Base-by-base conservation (phyloP, 805 yeast species). In the Zygoascus tannicola region DNA sequence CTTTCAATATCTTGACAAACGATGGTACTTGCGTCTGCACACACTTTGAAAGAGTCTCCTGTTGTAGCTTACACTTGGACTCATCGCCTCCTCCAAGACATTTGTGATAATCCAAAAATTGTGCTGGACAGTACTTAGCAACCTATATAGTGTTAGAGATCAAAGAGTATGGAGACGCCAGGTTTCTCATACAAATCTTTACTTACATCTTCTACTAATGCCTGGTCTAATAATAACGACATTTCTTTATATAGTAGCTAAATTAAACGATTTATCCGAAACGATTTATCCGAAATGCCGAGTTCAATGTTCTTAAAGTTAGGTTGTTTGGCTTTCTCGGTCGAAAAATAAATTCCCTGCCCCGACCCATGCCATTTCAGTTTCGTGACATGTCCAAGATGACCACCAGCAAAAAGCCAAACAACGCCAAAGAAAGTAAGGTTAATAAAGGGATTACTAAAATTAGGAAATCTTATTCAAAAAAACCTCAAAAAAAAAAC, bases 81-180 rank as follows among this genome's bases (percentile, higher is more conserved):
- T 76, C 76, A 44, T 70, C 71, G 33, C 80, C 80, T 22, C 66
- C 68, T 30, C 76, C 64, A 60, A 85, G 73, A 57, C 94, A 85
- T 54, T 75, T 76, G 60, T 85, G 90, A 60, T 80, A 85, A 22
- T 71, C 74, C 45, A 84, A 63, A 51, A 85, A 84, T 55, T 78
- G 73, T 48, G 75, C 77, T 0, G 94, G 92, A 59, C 95, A 85
- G 56, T 71, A 67, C 44, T 76, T 72, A 12, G 94, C 87, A 45
- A 82, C 76, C 73, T 68, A 34, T 23, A 22, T n/a, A n/a, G n/a
- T n/a, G 39, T 37, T 41, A 41, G 35, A 16, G 32, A 32, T 10
- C n/a, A 34, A 44, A 23, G 18, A 33, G 35, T 12, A 14, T 20
- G 32, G 33, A 32, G 19, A 16, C 22, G 8, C 23, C 20, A 7